Evolutionary conservation across 192 early-diverging fungal genomes (phyloP).

Genomic region (Glomus cerebriforme): DNA sequence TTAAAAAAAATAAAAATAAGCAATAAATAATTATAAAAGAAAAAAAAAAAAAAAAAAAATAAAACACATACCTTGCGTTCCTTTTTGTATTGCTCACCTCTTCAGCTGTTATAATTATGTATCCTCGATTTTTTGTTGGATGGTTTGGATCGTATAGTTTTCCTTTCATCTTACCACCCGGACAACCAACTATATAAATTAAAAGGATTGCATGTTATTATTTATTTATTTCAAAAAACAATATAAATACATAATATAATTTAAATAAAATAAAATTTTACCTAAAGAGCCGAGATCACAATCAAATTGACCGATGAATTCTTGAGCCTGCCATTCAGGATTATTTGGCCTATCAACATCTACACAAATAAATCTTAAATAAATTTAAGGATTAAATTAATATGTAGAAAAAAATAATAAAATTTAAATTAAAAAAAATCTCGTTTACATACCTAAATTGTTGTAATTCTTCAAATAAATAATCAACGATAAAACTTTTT

Average conservation of each 20-base stretch:
- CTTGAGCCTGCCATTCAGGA: constrained; percentile 42
- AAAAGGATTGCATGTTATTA: background rate
- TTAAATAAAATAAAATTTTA: constrained; percentile 34
- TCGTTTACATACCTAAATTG: constrained; percentile 35
- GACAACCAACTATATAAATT: constrained; percentile 37
- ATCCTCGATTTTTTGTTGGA: constrained; percentile 40
- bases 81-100: constrained; percentile 37
- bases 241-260: constrained; percentile 35
- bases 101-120: constrained; percentile 48
- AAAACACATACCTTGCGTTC: constrained; percentile 41
- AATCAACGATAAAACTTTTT: constrained; percentile 44
- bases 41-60: constrained; percentile 30
- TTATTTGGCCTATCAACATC: constrained; percentile 45
- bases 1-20: background rate
- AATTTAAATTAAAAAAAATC: constrained; percentile 27
- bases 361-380: constrained; percentile 39
- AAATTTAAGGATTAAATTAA: background rate
- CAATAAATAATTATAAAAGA: background rate
- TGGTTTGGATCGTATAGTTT: constrained; percentile 27
- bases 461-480: constrained; percentile 50
- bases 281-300: constrained; percentile 47
- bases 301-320: constrained; percentile 46
- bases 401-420: background rate
- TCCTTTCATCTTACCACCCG: background rate
- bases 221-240: constrained; percentile 12